These are phyloP conservation scores for Xylaria curta DNA, from an alignment of 495 filamentous ascomycete genomes.

Conservation along the genomic window DNA sequence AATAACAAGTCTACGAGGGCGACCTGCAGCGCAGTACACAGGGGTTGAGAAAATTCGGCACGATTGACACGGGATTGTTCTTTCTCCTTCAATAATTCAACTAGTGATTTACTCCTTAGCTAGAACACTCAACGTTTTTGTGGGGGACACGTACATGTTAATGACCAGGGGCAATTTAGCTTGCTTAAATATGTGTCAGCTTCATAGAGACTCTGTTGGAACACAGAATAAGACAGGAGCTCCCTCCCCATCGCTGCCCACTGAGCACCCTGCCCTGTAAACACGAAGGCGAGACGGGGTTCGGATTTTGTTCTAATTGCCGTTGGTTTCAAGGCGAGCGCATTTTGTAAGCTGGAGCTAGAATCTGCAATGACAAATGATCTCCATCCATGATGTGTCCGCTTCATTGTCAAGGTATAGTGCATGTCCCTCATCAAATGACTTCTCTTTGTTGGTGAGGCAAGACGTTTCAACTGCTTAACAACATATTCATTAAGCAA, in stretches of 20 bases:
- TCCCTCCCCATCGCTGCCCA: conserved; percentile 56
- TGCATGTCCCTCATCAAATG: conserved; percentile 22
- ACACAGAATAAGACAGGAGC: conserved; percentile 36
- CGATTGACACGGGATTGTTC: conserved; percentile 42
- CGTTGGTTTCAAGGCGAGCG: conserved; percentile 5
- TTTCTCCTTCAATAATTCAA: conserved; percentile 22
- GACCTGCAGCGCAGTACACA: conserved; percentile 56
- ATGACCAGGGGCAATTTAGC: conserved; percentile 34
- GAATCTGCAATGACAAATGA: conserved; percentile 24
- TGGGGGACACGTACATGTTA: conserved; percentile 29
- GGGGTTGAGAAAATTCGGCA: conserved; percentile 50
- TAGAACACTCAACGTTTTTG: neutral
- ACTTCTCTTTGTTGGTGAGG: neutral
- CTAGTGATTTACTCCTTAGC: conserved; percentile 6
- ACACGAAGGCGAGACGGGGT: conserved; percentile 37
- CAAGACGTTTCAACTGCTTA: neutral
- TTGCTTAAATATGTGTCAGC: conserved; percentile 31
- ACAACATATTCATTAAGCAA: conserved; percentile 12
- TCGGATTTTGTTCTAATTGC: neutral
- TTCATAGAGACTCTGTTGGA: conserved; percentile 25
- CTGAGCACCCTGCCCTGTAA: conserved; percentile 48
- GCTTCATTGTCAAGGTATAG: conserved; percentile 36
- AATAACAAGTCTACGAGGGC: conserved; percentile 58
- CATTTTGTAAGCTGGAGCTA: neutral
- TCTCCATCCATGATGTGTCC: conserved; percentile 37